Conservation (phyloP, 148 eudicot genomes). For the Fagopyrum esculentum region DNA sequence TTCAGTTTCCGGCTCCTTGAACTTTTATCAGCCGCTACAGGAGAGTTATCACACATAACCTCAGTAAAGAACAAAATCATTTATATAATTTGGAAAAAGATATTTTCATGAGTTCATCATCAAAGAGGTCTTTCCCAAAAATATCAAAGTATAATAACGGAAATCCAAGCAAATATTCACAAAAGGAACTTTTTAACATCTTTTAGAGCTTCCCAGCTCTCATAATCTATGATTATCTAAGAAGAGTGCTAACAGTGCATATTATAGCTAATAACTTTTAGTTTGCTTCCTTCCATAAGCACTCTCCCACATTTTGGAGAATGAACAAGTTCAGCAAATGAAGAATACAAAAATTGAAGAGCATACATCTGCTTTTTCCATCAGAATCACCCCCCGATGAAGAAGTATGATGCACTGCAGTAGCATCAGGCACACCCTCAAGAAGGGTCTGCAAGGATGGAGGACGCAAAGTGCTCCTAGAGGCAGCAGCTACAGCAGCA, state of each 20-base stretch:
- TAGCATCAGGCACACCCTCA: conserved; percentile 71
- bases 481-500: conserved; percentile 86
- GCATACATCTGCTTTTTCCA: conserved; percentile 90
- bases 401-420: conserved; percentile 55
- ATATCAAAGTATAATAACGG: not conserved
- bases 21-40: conserved; percentile 81
- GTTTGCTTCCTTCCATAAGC: not conserved
- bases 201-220: not conserved
- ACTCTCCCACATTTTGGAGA: not conserved
- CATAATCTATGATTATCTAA: not conserved
- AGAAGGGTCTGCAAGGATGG: conserved; percentile 97
- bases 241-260: not conserved
- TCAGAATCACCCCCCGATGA: conserved; percentile 98
- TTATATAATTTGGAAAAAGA: not conserved
- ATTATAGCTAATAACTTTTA: not conserved
- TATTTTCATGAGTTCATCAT: not conserved
- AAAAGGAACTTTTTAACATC: not conserved
- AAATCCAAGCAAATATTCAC: not conserved
- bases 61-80: not conserved
- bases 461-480: conserved; percentile 83
- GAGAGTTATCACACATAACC: not conserved
- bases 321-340: not conserved
- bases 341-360: conserved; percentile 8
- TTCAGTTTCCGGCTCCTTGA: conserved; percentile 71
- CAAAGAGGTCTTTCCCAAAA: not conserved